Base-by-base conservation (phyloP, 495 filamentous ascomycete species). In the Barbatosphaeria neglecta region DNA sequence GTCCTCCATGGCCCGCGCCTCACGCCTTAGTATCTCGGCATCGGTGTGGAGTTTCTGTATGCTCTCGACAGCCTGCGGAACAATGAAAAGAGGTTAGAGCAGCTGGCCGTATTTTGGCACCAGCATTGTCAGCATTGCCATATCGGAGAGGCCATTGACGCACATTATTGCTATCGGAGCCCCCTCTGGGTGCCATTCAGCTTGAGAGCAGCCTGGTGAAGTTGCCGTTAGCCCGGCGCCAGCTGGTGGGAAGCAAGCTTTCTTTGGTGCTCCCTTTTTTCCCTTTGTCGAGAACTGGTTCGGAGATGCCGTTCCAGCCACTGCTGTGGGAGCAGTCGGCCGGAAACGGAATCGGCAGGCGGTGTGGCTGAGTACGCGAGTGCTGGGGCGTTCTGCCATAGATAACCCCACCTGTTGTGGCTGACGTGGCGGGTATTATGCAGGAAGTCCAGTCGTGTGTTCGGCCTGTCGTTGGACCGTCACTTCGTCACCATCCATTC, bases 11-110 rank as follows among this genome's bases (percentile, higher is more conserved):
- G 27, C 18, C 18, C 37, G 22, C 1, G 48, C 48, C 19, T 50
- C 43, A 19, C 22, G 48, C 8, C 43, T 37, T 18, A 47, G 44
- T 4, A 35, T 25, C 18, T 44, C 39, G 15, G 40, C 6, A 20
- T 47, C 44, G 13, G 33, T 27, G 18, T 46, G 24, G 11, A 51
- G 40, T 19, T 47, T 44, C 22, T 23, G 22, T 13, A 47, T 44
- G 35, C 33, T 44, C n/a, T 43, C 35, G 17, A 43, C 19, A 22
- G 25, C 39, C 39, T 43, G 40, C 23, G 15, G 5, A 20, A 15
- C 9, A 28, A n/a, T n/a, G 22, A 6, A 20, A 17, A 6, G 24
- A 15, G 11, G 19, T 44, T 33, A 25, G 24, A 15, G 5, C 15
- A n/a, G 5, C 15, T 1, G 10, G 20, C 39, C 22, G 28, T 3